Conservation (phyloP, 345 rosid genomes). For the Dipteronia dyeriana region DNA sequence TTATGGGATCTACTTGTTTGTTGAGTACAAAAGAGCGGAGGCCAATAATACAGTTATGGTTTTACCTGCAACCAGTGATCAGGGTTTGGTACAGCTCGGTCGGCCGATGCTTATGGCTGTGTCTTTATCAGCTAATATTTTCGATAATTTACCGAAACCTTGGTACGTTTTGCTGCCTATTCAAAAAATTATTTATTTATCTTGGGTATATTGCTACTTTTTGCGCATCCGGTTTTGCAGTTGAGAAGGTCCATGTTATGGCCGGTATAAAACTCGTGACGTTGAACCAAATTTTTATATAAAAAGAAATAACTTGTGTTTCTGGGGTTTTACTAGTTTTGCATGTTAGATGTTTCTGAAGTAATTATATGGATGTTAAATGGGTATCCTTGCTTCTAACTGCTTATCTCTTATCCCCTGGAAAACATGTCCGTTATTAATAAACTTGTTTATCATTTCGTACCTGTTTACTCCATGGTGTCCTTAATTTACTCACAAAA, state of each 20-base stretch:
- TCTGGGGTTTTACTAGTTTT: not conserved
- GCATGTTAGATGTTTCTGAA: not conserved
- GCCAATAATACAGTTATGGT: conserved; percentile 32
- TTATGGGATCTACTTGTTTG: conserved; percentile 92
- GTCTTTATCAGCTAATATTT: conserved; percentile 49
- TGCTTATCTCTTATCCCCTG: not conserved
- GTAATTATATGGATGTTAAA: conserved; percentile 3
- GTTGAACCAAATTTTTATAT: not conserved
- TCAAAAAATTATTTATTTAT: conserved; percentile 1
- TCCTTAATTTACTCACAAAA: not conserved
- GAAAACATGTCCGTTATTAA: too few species aligned
- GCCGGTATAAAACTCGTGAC: not conserved
- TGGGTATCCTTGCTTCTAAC: not conserved
- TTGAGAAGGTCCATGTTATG: conserved; percentile 4
- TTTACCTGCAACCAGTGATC: conserved; percentile 31
- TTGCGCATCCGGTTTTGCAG: not conserved
- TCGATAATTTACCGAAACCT: conserved; percentile 75
- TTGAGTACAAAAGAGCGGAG: conserved; percentile 52
- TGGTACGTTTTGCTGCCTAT: conserved; percentile 55
- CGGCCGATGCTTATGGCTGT: conserved; percentile 84
- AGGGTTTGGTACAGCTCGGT: conserved; percentile 54
- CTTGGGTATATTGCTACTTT: not conserved
- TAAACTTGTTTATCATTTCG: not conserved
- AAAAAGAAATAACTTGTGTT: not conserved
- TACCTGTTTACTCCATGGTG: not conserved